phyloP scores from a whole-genome alignment of 768 basidiomycete species.

The Termitomyces heimii region DNA sequence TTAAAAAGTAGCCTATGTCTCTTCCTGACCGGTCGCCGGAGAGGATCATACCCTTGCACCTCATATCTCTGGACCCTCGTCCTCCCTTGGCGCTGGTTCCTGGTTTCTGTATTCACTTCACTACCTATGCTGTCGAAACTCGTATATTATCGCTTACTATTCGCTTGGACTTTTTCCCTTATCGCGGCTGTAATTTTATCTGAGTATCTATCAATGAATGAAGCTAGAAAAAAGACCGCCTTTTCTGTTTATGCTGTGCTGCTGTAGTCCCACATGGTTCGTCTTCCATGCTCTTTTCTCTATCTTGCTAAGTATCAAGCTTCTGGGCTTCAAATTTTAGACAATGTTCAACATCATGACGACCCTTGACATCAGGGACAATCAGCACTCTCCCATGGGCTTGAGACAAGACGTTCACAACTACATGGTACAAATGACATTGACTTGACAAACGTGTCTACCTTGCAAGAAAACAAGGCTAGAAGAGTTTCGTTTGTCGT shows the following conservation, averaged over 20 bases:
- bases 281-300: not conserved
- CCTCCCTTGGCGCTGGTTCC: not conserved
- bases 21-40: conserved; percentile 5
- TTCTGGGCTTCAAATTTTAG: not conserved
- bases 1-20: conserved; percentile 18
- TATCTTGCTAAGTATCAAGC: not conserved
- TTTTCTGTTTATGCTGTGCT: not conserved
- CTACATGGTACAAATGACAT: not conserved
- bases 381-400: not conserved
- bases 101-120: conserved; percentile 10
- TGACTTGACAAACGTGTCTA: not conserved
- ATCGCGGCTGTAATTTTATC: conserved; percentile 5
- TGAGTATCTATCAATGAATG: conserved; percentile 1
- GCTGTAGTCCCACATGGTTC: not conserved
- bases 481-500: not conserved
- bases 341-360: not conserved
- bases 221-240: not conserved
- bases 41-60: conserved; percentile 8
- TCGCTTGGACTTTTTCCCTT: not conserved
- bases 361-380: not conserved
- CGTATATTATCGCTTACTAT: conserved; percentile 12
- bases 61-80: conserved; percentile 1
- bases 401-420: not conserved
- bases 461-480: not conserved
- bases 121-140: conserved; percentile 9